Percentiles rank a stretch among this genome's conserved stretches.
phyloP scores from a whole-genome alignment of 2,329 filamentous ascomycete genomes.

The Chlorencoelia australis region DNA sequence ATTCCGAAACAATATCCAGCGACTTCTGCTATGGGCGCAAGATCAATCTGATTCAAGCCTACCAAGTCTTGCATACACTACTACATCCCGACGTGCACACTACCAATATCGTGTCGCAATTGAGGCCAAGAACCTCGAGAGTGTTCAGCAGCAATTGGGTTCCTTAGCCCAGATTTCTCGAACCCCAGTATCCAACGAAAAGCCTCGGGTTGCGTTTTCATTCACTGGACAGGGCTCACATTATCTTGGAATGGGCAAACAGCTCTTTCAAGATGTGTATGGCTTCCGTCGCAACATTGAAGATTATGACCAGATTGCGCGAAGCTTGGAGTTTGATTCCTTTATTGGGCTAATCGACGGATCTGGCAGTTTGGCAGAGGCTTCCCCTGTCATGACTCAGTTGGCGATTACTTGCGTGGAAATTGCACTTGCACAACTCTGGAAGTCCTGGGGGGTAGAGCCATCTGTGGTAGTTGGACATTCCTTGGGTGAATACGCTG shows the following conservation, averaged over 20 bases:
- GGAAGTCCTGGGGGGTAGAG: constrained; percentile 43
- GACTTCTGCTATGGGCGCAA: constrained; percentile 1
- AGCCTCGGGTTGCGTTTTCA: constrained; percentile 5
- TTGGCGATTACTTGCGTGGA: constrained; percentile 33
- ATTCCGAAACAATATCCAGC: constrained; percentile 6
- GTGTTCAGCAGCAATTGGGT: constrained; percentile 3
- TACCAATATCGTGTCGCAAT: constrained; percentile 44
- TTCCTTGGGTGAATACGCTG: constrained; percentile 64
- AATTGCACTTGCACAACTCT: constrained; percentile 44
- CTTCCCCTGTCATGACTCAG: constrained; percentile 3
- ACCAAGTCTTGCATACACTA: constrained; percentile 12
- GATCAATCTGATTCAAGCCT: constrained; percentile 6
- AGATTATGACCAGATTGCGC: constrained; percentile 18
- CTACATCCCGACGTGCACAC: constrained; percentile 40
- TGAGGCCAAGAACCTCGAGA: constrained; percentile 30
- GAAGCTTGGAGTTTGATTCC: constrained; percentile 20
- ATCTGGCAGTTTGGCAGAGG: not conserved
- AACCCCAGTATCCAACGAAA: constrained; percentile 5
- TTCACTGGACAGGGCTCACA: constrained; percentile 37
- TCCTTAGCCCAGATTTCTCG: constrained; percentile 1
- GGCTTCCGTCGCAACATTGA: constrained; percentile 19
- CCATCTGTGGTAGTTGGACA: constrained; percentile 48
- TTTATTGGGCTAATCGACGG: constrained; percentile 31
- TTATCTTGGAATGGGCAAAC: constrained; percentile 23
- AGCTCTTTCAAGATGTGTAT: constrained; percentile 29